Base-by-base conservation (phyloP, 2,329 filamentous ascomycete genomes). In the Trichoderma koningiopsis region DNA sequence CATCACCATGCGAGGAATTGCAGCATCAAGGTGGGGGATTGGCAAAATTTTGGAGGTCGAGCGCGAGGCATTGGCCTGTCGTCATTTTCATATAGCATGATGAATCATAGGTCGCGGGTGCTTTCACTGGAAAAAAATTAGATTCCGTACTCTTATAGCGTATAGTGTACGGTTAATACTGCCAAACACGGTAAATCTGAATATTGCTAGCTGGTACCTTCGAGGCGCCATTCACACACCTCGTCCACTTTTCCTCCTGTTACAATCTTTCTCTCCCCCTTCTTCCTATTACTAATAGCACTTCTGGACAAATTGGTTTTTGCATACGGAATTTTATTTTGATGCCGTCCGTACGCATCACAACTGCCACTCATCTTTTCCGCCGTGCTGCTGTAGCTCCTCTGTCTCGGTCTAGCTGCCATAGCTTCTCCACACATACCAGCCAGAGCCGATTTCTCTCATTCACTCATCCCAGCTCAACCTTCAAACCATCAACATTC, bases 161-260 rank as follows among this genome's bases (percentile, higher is more conserved):
- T 49, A 2, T 24, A 49, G 47, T n/a, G 40, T 24, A 24, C 8
- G 47, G 1, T 13, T 13, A 49, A 49, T 5, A 49, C 22, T 49
- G 47, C 10, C 47, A 49, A 49, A 13, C 10, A 5, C 8, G 19
- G 47, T 24, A 24, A 49, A 49, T 24, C 47, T 49, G 47, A 19
- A 43, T 43, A 43, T 7, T 43, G 40, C 40, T n/a, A 19, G 37
- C 37, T 47, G n/a, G n/a, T n/a, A 47, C 22, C 43, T n/a, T 11
- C 43, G 22, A 47, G n/a, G 43, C 47, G n/a, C 22, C 3, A 22
- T 19, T 29, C 57, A 27, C 31, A 43, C 16, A 14, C 2, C 35
- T 43, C 57, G 33, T 43, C 64, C 64, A 59, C 64, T 58, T 67
- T 67, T 67, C 40, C 27, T 40, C 29, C 64, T 29, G 49, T 40